Evolutionary conservation across 192 early-diverging fungal species (phyloP).

Genomic region (Backusella liffmaniae): DNA sequence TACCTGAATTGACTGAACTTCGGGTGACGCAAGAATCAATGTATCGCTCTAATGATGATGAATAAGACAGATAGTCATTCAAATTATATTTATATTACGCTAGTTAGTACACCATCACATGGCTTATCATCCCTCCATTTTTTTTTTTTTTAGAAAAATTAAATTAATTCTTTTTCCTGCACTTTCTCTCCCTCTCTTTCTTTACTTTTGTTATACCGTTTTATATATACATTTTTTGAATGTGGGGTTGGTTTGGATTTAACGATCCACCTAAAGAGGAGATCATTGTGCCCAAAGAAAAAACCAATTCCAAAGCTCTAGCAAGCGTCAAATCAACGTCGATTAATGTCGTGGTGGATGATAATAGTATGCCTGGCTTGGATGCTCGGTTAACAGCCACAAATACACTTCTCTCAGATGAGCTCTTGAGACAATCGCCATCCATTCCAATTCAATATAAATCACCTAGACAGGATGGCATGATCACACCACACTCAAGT

Average conservation of each 20-base stretch:
- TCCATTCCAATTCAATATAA: conserved; percentile 8
- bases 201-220: background rate
- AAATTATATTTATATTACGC: background rate
- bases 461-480: background rate
- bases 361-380: background rate
- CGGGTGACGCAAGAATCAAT: conserved; percentile 87
- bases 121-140: background rate
- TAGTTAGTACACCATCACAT: background rate
- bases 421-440: background rate
- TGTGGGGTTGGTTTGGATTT: conserved; percentile 4
- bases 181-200: background rate
- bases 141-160: background rate
- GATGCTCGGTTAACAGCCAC: background rate
- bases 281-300: background rate
- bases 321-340: conserved; percentile 11
- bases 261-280: background rate
- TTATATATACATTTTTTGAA: background rate
- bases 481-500: conserved; percentile 7
- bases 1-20: conserved; percentile 91
- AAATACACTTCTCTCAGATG: background rate
- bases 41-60: conserved; percentile 52
- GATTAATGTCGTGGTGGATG: conserved; percentile 3
- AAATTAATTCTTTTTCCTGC: background rate
- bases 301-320: background rate
- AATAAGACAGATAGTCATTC: conserved; percentile 2